Conservation (phyloP, 2,329 filamentous ascomycete genomes). For the Sordariomycetes sp. region DNA sequence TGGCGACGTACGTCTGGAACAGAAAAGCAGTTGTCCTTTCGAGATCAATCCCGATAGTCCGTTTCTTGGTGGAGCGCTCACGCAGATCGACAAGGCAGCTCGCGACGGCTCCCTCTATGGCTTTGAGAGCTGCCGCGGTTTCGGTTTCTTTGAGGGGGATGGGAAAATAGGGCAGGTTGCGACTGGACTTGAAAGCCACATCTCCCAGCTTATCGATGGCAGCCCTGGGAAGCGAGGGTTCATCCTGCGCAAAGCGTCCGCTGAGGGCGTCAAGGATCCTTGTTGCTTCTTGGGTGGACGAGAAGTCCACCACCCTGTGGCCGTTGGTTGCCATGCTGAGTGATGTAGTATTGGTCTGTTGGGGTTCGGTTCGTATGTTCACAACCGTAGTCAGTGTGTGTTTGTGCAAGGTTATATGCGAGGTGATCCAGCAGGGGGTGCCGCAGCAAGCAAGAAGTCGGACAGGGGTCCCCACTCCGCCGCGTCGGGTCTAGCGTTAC, state of each 20-base stretch:
- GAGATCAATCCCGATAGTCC: conserved; percentile 33
- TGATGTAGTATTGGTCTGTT: neutral
- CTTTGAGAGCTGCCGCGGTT: conserved; percentile 37
- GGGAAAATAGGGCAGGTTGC: conserved; percentile 15
- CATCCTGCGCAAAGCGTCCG: neutral
- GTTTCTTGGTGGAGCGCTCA: conserved; percentile 21
- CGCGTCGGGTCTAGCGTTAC: neutral
- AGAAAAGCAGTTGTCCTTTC: conserved; percentile 39
- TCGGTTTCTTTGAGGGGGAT: conserved; percentile 30
- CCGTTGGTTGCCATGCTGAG: neutral
- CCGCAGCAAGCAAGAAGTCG: neutral
- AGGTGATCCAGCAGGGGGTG: neutral
- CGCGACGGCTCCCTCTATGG: conserved; percentile 47
- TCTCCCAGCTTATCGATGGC: neutral
- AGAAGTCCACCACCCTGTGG: neutral
- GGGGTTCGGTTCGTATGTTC: neutral
- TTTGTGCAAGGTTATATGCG: neutral
- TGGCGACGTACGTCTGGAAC: conserved; percentile 23
- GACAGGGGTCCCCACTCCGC: neutral
- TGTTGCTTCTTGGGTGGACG: neutral
- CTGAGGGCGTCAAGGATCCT: neutral
- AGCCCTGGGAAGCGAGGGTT: neutral
- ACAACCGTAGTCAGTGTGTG: neutral
- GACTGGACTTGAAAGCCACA: neutral
- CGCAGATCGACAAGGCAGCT: conserved; percentile 47